Percentiles rank a stretch among this genome's conserved stretches.
These are phyloP conservation scores for Fusarium avenaceum DNA, from an alignment of 2,329 filamentous ascomycete genomes.

Conservation along the genomic window DNA sequence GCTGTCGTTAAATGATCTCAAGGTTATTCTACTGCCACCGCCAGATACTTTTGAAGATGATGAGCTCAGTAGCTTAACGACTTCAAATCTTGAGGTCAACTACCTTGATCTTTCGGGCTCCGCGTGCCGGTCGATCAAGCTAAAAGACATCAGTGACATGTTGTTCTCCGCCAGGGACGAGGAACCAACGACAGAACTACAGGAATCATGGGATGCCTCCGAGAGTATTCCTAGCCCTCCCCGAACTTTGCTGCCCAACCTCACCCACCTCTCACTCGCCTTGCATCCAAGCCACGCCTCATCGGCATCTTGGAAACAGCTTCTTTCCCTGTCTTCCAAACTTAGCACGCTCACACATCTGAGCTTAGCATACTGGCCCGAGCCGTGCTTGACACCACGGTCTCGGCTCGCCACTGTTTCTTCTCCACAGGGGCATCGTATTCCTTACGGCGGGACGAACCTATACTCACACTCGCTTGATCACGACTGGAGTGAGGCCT, in stretches of 20 bases:
- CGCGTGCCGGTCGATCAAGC: conserved; percentile 63
- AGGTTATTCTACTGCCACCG: conserved; percentile 58
- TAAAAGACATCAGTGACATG: conserved; percentile 67
- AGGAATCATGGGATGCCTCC: conserved; percentile 68
- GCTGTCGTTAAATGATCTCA: conserved; percentile 65
- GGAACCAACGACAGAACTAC: conserved; percentile 48
- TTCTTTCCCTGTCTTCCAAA: conserved; percentile 67
- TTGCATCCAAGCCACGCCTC: conserved; percentile 54
- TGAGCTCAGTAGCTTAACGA: conserved; percentile 45
- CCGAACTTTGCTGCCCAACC: conserved; percentile 64
- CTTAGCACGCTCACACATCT: conserved; percentile 70
- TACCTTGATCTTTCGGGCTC: conserved; percentile 68
- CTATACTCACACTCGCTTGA: conserved; percentile 71
- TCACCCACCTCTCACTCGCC: conserved; percentile 73
- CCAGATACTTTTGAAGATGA: conserved; percentile 47
- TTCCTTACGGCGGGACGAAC: conserved; percentile 69
- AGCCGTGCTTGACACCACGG: conserved; percentile 69
- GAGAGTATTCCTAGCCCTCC: conserved; percentile 52
- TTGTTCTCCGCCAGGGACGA: conserved; percentile 59
- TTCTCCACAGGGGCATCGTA: conserved; percentile 57
- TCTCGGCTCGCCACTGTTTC: conserved; percentile 63
- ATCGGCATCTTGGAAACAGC: conserved; percentile 69
- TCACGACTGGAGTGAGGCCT: conserved; percentile 71
- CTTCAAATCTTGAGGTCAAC: conserved; percentile 56
- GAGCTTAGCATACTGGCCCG: conserved; percentile 73